Conservation (phyloP, 176 grass and related monocot genomes). For the Tillandsia fasciculata region DNA sequence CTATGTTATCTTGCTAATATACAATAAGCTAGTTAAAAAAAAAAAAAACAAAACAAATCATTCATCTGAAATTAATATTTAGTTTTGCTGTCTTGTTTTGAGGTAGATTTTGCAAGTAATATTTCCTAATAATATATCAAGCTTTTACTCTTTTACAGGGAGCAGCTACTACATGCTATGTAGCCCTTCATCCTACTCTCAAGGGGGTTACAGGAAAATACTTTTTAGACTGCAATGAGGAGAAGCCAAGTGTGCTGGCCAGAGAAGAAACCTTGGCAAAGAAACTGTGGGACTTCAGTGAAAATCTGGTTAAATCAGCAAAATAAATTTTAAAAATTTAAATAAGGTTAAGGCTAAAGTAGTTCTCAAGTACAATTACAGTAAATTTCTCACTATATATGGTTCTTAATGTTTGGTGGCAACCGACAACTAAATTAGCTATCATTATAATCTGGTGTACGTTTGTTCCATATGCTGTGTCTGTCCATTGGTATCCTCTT, state of each 20-base stretch:
- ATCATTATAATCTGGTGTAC: too few relatives aligned
- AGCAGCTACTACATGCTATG: constrained; percentile 79
- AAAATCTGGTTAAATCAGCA: constrained; percentile 54
- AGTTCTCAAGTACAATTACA: too few relatives aligned
- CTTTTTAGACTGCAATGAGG: constrained; percentile 81
- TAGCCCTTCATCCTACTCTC: constrained; percentile 47
- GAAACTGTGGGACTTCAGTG: constrained; percentile 66
- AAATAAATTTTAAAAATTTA: constrained; percentile 26
- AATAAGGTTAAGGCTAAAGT: background rate
- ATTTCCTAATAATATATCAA: background rate
- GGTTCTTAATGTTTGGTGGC: too few relatives aligned
- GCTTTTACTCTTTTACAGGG: constrained; percentile 32
- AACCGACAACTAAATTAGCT: too few relatives aligned
- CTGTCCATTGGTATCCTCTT: too few relatives aligned
- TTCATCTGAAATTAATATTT: background rate
- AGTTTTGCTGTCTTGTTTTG: constrained; percentile 7
- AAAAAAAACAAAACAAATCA: constrained; percentile 3
- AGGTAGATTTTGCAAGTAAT: background rate
- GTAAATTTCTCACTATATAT: too few relatives aligned
- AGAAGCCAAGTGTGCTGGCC: constrained; percentile 21
- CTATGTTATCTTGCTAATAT: too few relatives aligned
- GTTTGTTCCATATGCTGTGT: too few relatives aligned
- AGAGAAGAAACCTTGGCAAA: constrained; percentile 36
- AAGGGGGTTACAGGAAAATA: constrained; percentile 68
- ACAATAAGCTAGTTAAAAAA: background rate